These are phyloP conservation scores for Trichosporon sp. DNA, from an alignment of 1,284 basidiomycete genomes.

Conservation along the genomic window DNA sequence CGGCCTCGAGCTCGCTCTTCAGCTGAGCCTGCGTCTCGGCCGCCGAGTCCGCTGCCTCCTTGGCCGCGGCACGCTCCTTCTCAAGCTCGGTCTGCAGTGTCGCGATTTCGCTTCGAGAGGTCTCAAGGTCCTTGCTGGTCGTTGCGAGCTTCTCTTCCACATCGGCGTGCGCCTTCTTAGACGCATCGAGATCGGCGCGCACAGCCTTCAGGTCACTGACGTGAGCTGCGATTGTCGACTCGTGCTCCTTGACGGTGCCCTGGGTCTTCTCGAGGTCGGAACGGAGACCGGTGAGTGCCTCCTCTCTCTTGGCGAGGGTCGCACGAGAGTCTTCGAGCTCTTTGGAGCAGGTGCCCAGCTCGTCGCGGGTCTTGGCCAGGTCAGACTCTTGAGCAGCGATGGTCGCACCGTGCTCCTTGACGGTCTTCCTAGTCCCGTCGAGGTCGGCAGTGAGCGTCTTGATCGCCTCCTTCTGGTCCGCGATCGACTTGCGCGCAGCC, in stretches of 20 bases:
- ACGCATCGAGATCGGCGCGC: neutral
- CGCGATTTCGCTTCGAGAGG: conserved; percentile 1
- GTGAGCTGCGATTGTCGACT: neutral
- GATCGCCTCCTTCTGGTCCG: conserved; percentile 11
- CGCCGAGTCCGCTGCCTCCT: neutral
- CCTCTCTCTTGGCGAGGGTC: neutral
- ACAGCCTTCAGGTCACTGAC: neutral
- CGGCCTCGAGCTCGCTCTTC: conserved; percentile 7
- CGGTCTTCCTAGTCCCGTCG: neutral
- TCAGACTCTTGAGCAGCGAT: neutral
- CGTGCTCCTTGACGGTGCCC: neutral
- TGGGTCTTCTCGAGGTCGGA: conserved; percentile 8
- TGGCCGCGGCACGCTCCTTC: neutral
- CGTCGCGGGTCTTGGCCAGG: neutral
- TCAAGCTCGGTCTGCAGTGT: conserved; percentile 7
- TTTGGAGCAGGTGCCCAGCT: neutral
- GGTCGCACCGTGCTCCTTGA: conserved; percentile 5
- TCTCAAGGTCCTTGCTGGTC: neutral
- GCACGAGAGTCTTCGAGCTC: conserved; percentile 6
- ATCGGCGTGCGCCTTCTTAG: neutral
- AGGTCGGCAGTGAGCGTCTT: conserved; percentile 6
- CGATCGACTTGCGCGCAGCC: conserved; percentile 8
- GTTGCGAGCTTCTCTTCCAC: neutral
- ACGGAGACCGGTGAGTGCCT: conserved; percentile 3
- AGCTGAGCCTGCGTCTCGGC: neutral